phyloP scores from a whole-genome alignment of 2,329 filamentous ascomycete genomes.

The Ophiocordyceps camponoti-saundersi region DNA sequence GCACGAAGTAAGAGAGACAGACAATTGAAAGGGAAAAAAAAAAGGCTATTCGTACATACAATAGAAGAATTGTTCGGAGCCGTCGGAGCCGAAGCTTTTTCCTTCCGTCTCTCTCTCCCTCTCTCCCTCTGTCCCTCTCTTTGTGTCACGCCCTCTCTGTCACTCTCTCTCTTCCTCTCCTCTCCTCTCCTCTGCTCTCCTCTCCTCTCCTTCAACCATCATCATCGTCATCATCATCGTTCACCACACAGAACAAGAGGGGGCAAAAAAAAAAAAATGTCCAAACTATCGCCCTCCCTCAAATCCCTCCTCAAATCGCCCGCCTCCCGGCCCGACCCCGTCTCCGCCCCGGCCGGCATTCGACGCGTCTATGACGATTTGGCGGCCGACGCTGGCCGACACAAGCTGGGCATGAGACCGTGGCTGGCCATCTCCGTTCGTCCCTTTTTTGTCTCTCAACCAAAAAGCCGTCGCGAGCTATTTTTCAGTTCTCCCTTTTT shows the following conservation, averaged over 20 bases:
- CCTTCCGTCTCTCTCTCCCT: background rate
- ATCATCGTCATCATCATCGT: too few relatives aligned
- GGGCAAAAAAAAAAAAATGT: too few relatives aligned
- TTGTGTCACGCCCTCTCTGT: background rate
- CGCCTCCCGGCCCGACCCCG: conserved; percentile 46
- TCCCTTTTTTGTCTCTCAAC: background rate
- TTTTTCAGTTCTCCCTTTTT: background rate
- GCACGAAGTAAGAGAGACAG: too few relatives aligned
- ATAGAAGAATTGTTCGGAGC: too few relatives aligned
- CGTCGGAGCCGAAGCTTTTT: background rate
- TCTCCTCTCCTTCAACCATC: background rate
- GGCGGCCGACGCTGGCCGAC: conserved; percentile 41
- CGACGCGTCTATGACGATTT: conserved; percentile 46
- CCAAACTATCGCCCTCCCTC: conserved; percentile 53
- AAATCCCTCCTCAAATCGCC: conserved; percentile 60
- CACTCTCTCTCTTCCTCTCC: background rate
- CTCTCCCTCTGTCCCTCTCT: background rate
- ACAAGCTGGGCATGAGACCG: conserved; percentile 43
- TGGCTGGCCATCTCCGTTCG: conserved; percentile 51
- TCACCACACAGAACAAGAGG: too few relatives aligned
- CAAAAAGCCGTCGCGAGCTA: too few relatives aligned
- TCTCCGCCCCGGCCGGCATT: conserved; percentile 46
- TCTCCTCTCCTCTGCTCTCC: background rate
- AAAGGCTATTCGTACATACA: too few relatives aligned
- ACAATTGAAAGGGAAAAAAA: too few relatives aligned